phyloP scores from a whole-genome alignment of 75 land plant genomes.

The Picea glauca region DNA sequence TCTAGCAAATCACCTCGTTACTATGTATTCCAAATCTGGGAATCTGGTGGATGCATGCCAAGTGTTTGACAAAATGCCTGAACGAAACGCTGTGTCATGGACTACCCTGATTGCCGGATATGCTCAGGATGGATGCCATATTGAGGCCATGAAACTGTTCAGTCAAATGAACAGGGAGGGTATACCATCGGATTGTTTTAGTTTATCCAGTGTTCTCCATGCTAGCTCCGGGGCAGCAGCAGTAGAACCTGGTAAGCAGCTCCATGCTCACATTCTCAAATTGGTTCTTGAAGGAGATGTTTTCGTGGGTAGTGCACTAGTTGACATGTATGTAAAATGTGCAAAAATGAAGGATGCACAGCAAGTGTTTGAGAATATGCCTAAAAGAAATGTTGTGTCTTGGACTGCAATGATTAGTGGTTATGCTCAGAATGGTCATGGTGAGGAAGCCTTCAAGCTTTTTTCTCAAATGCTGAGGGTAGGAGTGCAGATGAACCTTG shows the following conservation, averaged over 20 bases:
- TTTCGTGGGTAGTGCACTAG: constrained; percentile 55
- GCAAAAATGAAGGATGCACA: constrained; percentile 32
- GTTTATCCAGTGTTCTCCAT: too few species aligned
- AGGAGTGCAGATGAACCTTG: constrained; percentile 11
- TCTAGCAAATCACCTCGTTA: too few species aligned
- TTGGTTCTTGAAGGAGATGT: constrained; percentile 25
- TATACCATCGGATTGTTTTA: too few species aligned
- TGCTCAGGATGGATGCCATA: constrained; percentile 14
- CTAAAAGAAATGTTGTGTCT: constrained; percentile 38
- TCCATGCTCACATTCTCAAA: constrained; percentile 44
- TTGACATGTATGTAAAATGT: constrained; percentile 63
- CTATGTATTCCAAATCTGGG: constrained; percentile 46
- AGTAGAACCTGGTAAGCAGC: constrained; percentile 17
- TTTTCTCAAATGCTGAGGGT: constrained; percentile 32
- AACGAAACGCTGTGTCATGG: constrained; percentile 51
- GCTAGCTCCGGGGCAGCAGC: too few species aligned
- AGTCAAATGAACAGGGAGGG: constrained; percentile 19
- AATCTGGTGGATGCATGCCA: constrained; percentile 30
- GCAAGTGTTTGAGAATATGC: constrained; percentile 33
- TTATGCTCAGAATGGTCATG: constrained; percentile 46
- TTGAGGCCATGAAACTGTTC: constrained; percentile 34
- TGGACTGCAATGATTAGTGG: constrained; percentile 73
- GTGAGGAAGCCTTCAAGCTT: constrained; percentile 36
- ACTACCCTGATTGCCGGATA: constrained; percentile 54
- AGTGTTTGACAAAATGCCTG: constrained; percentile 40